Conservation (phyloP, 2,329 filamentous ascomycete genomes). For the Knoxdaviesia proteae region DNA sequence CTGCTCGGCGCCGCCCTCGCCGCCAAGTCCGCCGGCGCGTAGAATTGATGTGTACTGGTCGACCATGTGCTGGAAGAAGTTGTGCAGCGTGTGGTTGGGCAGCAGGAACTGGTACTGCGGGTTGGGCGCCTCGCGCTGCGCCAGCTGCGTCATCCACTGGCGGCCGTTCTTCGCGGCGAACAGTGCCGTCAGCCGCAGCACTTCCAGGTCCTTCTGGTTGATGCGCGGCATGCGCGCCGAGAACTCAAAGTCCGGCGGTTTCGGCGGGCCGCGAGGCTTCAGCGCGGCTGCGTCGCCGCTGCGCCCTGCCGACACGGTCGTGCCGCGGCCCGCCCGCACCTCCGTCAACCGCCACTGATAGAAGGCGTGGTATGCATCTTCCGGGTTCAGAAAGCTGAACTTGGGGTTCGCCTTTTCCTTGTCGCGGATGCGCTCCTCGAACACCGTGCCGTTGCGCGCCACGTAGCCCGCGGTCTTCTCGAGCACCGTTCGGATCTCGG, state of each 20-base stretch:
- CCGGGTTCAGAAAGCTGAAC: constrained; percentile 64
- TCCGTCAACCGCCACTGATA: constrained; percentile 83
- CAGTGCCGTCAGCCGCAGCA: constrained; percentile 58
- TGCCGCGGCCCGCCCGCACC: constrained; percentile 66
- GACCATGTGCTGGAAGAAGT: constrained; percentile 80
- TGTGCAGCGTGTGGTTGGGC: constrained; percentile 87
- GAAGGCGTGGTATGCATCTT: constrained; percentile 71
- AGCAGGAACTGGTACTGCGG: constrained; percentile 92
- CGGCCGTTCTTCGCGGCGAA: constrained; percentile 88
- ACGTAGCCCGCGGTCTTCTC: constrained; percentile 94
- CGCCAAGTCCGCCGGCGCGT: constrained; percentile 44
- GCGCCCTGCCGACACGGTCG: constrained; percentile 55
- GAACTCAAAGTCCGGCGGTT: constrained; percentile 77
- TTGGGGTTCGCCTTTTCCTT: constrained; percentile 75
- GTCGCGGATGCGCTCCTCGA: constrained; percentile 69
- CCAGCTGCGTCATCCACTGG: constrained; percentile 74
- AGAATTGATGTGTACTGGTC: constrained; percentile 82
- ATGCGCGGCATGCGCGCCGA: constrained; percentile 95
- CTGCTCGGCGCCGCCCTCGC: constrained; percentile 45
- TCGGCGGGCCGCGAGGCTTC: constrained; percentile 55
- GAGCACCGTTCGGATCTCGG: constrained; percentile 63
- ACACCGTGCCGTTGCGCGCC: constrained; percentile 42
- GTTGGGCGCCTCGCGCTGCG: constrained; percentile 74
- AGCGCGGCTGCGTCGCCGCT: constrained; percentile 37
- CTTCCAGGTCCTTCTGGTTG: constrained; percentile 73